A percentile compares a stretch with the other conserved stretches of the same genome.
These are phyloP conservation scores for Phytopythium boreale DNA, from an alignment of 352 stramenopile species.

Conservation along the genomic window DNA sequence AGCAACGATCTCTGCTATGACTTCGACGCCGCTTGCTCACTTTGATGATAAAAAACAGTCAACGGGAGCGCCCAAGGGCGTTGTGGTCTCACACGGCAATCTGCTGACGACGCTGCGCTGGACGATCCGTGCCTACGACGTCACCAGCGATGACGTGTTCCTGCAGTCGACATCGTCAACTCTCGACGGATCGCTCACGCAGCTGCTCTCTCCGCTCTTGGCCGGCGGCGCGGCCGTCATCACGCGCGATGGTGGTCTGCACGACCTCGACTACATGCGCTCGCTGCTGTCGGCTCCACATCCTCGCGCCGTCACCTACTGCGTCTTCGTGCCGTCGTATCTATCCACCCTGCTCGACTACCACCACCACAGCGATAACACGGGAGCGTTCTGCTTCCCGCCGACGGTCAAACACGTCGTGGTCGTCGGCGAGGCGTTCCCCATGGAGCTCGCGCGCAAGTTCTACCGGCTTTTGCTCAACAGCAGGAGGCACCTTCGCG, in stretches of 20 bases:
- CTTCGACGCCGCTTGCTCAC: neutral
- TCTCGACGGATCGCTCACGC: constrained; percentile 53
- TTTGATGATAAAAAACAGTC: constrained; percentile 14
- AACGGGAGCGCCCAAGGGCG: constrained; percentile 67
- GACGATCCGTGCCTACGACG: constrained; percentile 57
- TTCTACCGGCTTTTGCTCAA: constrained; percentile 33
- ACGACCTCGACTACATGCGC: constrained; percentile 45
- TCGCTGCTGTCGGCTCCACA: constrained; percentile 10
- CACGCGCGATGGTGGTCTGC: constrained; percentile 39
- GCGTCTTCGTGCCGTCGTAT: constrained; percentile 58
- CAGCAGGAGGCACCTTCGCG: no score
- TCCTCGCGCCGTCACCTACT: constrained; percentile 34
- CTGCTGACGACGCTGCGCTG: constrained; percentile 53
- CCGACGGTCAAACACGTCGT: constrained; percentile 33
- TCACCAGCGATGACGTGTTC: constrained; percentile 45
- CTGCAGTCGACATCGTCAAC: constrained; percentile 64
- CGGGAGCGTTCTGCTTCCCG: constrained; percentile 19
- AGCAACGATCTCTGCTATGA: neutral
- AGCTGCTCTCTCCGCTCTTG: constrained; percentile 52
- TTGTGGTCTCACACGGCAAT: constrained; percentile 59
- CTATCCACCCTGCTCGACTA: constrained; percentile 50
- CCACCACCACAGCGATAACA: constrained; percentile 12
- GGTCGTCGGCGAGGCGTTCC: constrained; percentile 40
- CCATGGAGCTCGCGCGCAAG: constrained; percentile 37
- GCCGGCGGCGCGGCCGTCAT: constrained; percentile 35